These are phyloP conservation scores for Crataegus laevigata DNA, from an alignment of 306 rosid species.

Conservation along the genomic window DNA sequence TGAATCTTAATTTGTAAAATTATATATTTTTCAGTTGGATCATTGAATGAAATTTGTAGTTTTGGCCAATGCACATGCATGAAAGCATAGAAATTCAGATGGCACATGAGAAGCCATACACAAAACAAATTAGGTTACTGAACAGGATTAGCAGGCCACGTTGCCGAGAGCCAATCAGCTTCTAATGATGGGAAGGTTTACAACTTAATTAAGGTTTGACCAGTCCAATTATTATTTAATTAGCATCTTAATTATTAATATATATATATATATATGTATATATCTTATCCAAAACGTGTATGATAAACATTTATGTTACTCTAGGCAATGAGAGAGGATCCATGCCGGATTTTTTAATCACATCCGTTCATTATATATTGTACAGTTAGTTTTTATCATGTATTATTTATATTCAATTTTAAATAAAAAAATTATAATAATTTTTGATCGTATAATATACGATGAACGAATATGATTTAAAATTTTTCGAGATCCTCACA, in stretches of 20 bases:
- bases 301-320: not conserved
- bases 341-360: too few relatives aligned
- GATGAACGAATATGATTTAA: too few relatives aligned
- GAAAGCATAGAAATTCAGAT: not conserved
- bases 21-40: not conserved
- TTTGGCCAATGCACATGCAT: not conserved
- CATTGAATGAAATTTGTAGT: not conserved
- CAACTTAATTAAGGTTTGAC: slow-evolving; percentile 1
- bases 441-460: too few relatives aligned
- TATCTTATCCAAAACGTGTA: not conserved
- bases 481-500: too few relatives aligned
- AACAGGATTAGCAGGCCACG: not conserved
- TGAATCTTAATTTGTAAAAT: not conserved
- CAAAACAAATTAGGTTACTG: not conserved
- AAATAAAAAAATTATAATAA: too few relatives aligned
- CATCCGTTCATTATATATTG: too few relatives aligned
- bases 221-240: not conserved
- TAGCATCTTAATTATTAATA: not conserved
- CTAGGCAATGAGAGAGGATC: too few relatives aligned
- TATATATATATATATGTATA: too few relatives aligned
- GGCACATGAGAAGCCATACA: not conserved
- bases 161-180: not conserved
- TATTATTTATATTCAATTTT: too few relatives aligned
- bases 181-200: not conserved
- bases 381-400: too few relatives aligned